Evolutionary conservation across 768 basidiomycete genomes (phyloP).

Genomic region (Hypsizygus marmoreus): DNA sequence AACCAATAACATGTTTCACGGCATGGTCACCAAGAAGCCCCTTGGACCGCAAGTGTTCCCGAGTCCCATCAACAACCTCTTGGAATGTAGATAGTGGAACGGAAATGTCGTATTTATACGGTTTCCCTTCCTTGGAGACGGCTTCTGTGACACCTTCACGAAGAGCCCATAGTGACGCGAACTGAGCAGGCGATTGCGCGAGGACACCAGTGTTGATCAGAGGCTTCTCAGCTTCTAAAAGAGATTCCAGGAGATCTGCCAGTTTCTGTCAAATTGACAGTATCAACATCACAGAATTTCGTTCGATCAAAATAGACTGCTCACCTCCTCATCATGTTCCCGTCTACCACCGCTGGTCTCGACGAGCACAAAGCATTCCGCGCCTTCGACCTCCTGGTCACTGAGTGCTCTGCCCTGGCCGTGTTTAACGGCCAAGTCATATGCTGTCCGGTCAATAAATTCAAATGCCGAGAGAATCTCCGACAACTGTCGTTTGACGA

Average conservation of each 20-base stretch:
- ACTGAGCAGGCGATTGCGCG: conserved; percentile 88
- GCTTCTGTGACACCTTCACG: conserved; percentile 94
- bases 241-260: conserved; percentile 68
- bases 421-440: conserved; percentile 82
- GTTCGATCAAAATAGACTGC: conserved; percentile 7
- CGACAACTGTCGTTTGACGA: conserved; percentile 78
- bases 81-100: conserved; percentile 88
- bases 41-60: conserved; percentile 68
- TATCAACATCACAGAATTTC: conserved; percentile 4
- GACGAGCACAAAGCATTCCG: conserved; percentile 87
- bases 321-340: conserved; percentile 92
- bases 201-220: conserved; percentile 89
- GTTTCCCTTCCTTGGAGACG: conserved; percentile 89
- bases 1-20: conserved; percentile 87
- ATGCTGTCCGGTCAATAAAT: conserved; percentile 87
- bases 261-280: conserved; percentile 70
- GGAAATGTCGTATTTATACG: conserved; percentile 96
- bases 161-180: conserved; percentile 86
- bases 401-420: conserved; percentile 78
- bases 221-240: conserved; percentile 71
- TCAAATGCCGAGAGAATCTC: conserved; percentile 98
- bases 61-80: conserved; percentile 78
- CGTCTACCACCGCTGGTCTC: conserved; percentile 93
- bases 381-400: conserved; percentile 72
- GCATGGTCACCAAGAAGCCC: conserved; percentile 71